Percentiles rank a stretch among this genome's conserved stretches.
Conservation (phyloP, 2,329 filamentous ascomycete genomes). For the Sclerotinia spermophila region DNA sequence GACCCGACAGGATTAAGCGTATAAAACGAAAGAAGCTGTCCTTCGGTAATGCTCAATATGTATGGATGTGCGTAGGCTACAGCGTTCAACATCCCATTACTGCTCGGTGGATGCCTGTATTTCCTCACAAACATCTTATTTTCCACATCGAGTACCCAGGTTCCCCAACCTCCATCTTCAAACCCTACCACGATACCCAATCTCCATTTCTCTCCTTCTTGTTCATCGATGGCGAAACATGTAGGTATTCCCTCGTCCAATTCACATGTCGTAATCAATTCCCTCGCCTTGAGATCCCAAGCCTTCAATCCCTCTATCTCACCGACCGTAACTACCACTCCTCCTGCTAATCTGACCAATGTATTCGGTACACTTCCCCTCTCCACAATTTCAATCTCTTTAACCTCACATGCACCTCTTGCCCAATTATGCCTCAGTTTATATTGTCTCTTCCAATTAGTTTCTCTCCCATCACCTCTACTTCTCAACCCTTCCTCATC, state of each 20-base stretch:
- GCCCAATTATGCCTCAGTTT: constrained; percentile 90
- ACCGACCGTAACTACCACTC: constrained; percentile 76
- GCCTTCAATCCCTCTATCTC: constrained; percentile 65
- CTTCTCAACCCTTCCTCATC: constrained; percentile 37
- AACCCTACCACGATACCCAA: constrained; percentile 68
- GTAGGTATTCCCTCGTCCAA: constrained; percentile 48
- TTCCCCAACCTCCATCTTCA: constrained; percentile 63
- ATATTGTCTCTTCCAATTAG: constrained; percentile 86
- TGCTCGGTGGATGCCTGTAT: constrained; percentile 31
- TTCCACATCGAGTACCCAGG: constrained; percentile 59
- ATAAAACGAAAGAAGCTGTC: constrained; percentile 74
- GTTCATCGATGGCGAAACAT: constrained; percentile 63
- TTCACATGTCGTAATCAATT: constrained; percentile 51
- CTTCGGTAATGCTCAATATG: constrained; percentile 71
- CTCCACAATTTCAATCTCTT: constrained; percentile 59
- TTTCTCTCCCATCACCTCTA: constrained; percentile 38
- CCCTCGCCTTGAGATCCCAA: constrained; percentile 68
- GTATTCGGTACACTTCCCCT: constrained; percentile 48
- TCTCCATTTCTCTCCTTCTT: constrained; percentile 41
- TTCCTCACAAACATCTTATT: constrained; percentile 31
- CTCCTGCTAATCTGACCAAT: constrained; percentile 73
- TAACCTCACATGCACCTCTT: constrained; percentile 72
- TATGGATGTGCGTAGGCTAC: constrained; percentile 73
- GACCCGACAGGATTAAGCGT: constrained; percentile 35
- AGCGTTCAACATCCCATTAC: constrained; percentile 52